phyloP scores from a whole-genome alignment of 2,329 filamentous ascomycete species.

The Coleophoma eucalyptorum region DNA sequence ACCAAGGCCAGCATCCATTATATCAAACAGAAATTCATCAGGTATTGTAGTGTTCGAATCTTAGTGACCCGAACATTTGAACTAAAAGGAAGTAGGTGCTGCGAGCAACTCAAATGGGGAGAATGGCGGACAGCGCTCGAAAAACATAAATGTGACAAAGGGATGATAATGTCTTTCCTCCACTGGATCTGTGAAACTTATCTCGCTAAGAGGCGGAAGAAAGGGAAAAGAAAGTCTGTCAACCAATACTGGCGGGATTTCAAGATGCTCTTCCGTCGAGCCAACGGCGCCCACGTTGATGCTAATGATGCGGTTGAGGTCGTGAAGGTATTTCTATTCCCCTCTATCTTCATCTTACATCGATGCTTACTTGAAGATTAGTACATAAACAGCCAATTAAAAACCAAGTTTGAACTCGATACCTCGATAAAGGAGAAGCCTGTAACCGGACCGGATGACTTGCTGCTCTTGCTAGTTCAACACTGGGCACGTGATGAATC shows the following conservation, averaged over 20 bases:
- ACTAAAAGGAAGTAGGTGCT: conserved; percentile 7
- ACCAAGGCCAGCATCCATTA: conserved; percentile 20
- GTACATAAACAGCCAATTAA: conserved; percentile 13
- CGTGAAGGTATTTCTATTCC: conserved; percentile 7
- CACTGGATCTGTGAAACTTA: conserved; percentile 19
- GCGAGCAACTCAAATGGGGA: conserved; percentile 3
- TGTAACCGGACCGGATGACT: conserved; percentile 14
- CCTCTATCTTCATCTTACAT: conserved; percentile 3
- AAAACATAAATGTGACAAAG: conserved; percentile 15
- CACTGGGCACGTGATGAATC: conserved; percentile 18
- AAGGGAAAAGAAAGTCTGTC: conserved; percentile 5
- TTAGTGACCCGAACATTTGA: conserved; percentile 1
- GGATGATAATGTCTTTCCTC: conserved; percentile 22
- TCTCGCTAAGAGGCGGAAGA: conserved; percentile 10
- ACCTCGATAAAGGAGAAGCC: conserved; percentile 14
- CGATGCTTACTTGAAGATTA: conserved; percentile 6
- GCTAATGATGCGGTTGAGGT: conserved; percentile 11
- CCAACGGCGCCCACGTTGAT: conserved; percentile 9
- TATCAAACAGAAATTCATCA: conserved; percentile 16
- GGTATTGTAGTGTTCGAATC: conserved; percentile 7
- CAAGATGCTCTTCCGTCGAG: conserved; percentile 9
- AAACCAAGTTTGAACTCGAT: conserved; percentile 10
- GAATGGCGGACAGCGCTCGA: conserved; percentile 11
- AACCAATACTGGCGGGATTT: conserved; percentile 9
- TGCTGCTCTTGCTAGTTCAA: conserved; percentile 16